Evolutionary conservation across 768 basidiomycete genomes (phyloP).

Genomic region (Xerocomus potaroensis): DNA sequence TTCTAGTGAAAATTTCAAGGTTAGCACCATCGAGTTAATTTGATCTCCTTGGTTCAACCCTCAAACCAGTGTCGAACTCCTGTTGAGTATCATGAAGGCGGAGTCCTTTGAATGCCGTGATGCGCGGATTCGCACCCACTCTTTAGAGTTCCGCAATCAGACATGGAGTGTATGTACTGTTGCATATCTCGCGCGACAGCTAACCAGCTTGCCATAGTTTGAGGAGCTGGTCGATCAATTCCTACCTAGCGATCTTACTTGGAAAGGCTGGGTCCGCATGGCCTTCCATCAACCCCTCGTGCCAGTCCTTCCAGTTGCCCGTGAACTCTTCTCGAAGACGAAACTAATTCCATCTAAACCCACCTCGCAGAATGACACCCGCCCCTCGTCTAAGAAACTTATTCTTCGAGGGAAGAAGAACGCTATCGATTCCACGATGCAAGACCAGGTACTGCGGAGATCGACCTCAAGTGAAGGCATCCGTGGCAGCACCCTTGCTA

Average conservation of each 20-base stretch:
- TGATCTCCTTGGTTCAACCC: conserved; percentile 17
- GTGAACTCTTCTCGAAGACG: conserved; percentile 74
- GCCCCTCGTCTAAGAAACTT: conserved; percentile 20
- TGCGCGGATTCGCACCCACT: conserved; percentile 74
- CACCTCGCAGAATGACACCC: conserved; percentile 25
- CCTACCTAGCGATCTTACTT: conserved; percentile 71
- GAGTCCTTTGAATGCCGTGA: conserved; percentile 83
- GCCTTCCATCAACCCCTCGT: conserved; percentile 76
- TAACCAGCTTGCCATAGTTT: conserved; percentile 42
- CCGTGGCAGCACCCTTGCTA: neutral
- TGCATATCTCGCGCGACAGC: conserved; percentile 2
- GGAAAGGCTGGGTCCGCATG: conserved; percentile 82
- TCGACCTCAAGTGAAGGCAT: conserved; percentile 20
- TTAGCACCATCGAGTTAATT: conserved; percentile 20
- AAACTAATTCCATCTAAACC: conserved; percentile 54
- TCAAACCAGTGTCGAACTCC: conserved; percentile 53
- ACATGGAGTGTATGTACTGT: conserved; percentile 67
- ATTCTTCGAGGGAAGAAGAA: conserved; percentile 18
- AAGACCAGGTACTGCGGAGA: conserved; percentile 9
- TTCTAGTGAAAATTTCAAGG: conserved; percentile 74
- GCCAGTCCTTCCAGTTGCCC: conserved; percentile 73
- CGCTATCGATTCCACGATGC: conserved; percentile 10
- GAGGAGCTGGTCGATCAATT: conserved; percentile 78
- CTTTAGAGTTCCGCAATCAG: conserved; percentile 77
- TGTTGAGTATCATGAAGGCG: conserved; percentile 76